Conservation (phyloP, 2,329 filamentous ascomycete genomes). For the Aspergillus oerlinghausenensis region DNA sequence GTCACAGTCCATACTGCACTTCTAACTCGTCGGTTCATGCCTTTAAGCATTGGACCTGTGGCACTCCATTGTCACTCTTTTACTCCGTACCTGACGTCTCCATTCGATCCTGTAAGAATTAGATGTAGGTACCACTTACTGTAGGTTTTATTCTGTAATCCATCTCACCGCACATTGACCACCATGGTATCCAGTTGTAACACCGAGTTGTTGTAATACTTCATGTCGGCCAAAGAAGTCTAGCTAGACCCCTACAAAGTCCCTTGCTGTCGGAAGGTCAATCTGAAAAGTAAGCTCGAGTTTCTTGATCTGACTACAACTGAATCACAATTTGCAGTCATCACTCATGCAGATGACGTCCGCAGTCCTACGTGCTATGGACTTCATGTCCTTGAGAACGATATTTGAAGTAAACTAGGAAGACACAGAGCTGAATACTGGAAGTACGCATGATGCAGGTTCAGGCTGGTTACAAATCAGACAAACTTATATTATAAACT, state of each 20-base stretch:
- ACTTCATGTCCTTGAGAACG: too few species aligned
- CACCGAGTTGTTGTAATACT: not conserved
- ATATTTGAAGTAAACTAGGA: too few species aligned
- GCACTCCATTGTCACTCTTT: not conserved
- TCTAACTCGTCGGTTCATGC: not conserved
- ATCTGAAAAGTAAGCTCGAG: not conserved
- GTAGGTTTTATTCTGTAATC: not conserved
- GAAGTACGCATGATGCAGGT: not conserved
- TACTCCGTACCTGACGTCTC: not conserved
- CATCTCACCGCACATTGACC: not conserved
- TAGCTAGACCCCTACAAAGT: not conserved
- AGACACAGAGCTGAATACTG: too few species aligned
- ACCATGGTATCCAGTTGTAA: not conserved
- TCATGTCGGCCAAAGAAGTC: not conserved
- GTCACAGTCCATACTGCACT: not conserved
- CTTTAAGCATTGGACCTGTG: not conserved
- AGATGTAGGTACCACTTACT: too few species aligned
- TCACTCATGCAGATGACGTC: not conserved
- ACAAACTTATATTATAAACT: not conserved
- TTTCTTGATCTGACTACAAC: not conserved
- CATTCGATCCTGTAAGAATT: not conserved
- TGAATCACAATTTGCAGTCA: not conserved
- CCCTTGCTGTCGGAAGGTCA: not conserved
- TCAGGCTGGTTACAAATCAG: not conserved
- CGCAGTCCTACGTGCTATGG: not conserved